phyloP scores from a whole-genome alignment of 345 rosid species.

The Zanthoxylum bungeanum region DNA sequence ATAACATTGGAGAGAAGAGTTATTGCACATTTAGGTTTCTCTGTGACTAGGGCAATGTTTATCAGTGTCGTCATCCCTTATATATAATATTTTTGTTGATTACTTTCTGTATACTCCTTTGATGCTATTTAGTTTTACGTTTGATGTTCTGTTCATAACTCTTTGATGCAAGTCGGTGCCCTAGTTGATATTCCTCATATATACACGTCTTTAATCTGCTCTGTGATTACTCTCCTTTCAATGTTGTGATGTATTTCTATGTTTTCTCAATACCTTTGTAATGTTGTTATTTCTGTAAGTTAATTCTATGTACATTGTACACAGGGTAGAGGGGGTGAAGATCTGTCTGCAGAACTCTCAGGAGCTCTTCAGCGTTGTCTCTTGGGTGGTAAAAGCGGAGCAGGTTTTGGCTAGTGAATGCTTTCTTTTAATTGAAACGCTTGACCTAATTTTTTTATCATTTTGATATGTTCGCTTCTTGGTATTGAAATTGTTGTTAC shows the following conservation, averaged over 20 bases:
- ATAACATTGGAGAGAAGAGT: neutral
- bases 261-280: neutral
- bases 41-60: neutral
- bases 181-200: neutral
- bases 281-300: neutral
- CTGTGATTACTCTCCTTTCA: neutral
- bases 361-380: conserved; percentile 69
- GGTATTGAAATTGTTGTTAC: neutral
- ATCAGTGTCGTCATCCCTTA: neutral
- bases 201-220: neutral
- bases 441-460: neutral
- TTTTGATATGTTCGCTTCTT: neutral
- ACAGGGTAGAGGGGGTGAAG: conserved; percentile 97
- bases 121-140: neutral
- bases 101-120: neutral
- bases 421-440: neutral
- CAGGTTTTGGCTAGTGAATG: conserved; percentile 41
- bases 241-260: neutral
- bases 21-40: neutral
- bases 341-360: conserved; percentile 76
- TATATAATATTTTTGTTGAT: neutral
- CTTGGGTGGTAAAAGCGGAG: conserved; percentile 85
- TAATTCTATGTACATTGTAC: conserved; percentile 3
- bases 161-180: neutral
- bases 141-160: neutral